Base-by-base conservation (phyloP, 768 basidiomycete genomes). In the Phanerochaete sordida region DNA sequence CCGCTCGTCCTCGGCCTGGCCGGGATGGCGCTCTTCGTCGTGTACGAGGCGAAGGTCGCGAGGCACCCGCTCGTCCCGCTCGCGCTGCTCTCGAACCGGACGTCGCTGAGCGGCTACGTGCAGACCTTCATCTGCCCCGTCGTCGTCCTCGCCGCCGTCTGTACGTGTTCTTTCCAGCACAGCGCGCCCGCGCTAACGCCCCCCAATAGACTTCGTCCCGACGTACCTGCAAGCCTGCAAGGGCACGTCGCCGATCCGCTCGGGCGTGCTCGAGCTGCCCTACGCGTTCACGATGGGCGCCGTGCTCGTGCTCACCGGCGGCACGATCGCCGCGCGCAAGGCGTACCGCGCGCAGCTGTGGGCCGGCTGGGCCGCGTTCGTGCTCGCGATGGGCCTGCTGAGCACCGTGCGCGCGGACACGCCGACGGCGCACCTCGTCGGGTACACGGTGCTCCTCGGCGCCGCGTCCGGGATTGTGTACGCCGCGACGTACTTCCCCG, bases 201-300 rank as follows among this genome's bases (percentile, higher is more conserved):
- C 11, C 23, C 48, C 7, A 31, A 24, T 64, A 75, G 76, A 76
- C 62, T 80, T 76, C 61, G 64, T 75, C 7, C 77, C 77, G 5
- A 72, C 76, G 7, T 81, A 76, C 65, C 78, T 76, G 59, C 80
- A 81, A 63, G 77, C 78, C 1, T 75, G 73, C 63, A 72, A 70
- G 57, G 69, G 64, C 13, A 67, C 69, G 11, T 70, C 71, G 4
- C 70, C 81, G 4, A 54, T 60, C 39, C 43, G 51, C 19, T 54
- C 59, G 19, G 59, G 59, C 52, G 52, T 60, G 12, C 27, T 47
- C 19, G 44, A 26, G 26, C 59, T 55, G 26, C 39, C 65, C 5
- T 62, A 64, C 19, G 64, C 70, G 2, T 58, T 71, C 39, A 58
- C 66, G 27, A 60, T 74, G 30, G 68, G 71, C 0, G 69, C 73